Evolutionary conservation across 352 stramenopile genomes (phyloP).

Genomic region (Globisporangium parvum): DNA sequence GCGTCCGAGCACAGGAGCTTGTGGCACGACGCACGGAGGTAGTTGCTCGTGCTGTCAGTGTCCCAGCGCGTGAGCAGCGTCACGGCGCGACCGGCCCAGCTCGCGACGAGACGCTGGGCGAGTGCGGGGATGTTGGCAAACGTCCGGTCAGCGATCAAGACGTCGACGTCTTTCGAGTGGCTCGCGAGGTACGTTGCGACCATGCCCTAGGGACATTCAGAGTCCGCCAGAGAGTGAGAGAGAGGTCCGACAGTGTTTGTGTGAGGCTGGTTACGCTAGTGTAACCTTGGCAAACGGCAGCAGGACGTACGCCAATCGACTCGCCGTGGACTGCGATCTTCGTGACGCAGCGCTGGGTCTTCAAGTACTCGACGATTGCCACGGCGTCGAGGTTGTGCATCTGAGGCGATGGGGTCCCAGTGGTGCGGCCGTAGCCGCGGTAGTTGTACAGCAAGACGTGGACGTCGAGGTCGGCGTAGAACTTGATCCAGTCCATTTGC

Average conservation of each 20-base stretch:
- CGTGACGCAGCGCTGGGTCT: constrained; percentile 35
- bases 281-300: background rate
- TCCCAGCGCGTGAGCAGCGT: constrained; percentile 73
- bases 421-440: constrained; percentile 74
- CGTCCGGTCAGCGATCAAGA: constrained; percentile 75
- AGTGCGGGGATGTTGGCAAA: constrained; percentile 76
- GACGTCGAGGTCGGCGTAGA: constrained; percentile 76
- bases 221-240: background rate
- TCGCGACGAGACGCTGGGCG: constrained; percentile 68
- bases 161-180: constrained; percentile 50
- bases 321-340: constrained; percentile 78
- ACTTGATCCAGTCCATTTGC: constrained; percentile 88
- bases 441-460: constrained; percentile 87
- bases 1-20: constrained; percentile 83
- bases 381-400: constrained; percentile 63
- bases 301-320: constrained; percentile 51
- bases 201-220: constrained; percentile 26
- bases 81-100: constrained; percentile 62
- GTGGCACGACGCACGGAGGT: constrained; percentile 56
- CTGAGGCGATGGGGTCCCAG: constrained; percentile 47
- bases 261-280: background rate
- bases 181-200: constrained; percentile 65
- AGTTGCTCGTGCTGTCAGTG: constrained; percentile 75
- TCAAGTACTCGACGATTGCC: constrained; percentile 72
- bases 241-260: background rate